Base-by-base conservation (phyloP, 495 filamentous ascomycete species). In the Annulohypoxylon maeteangense region DNA sequence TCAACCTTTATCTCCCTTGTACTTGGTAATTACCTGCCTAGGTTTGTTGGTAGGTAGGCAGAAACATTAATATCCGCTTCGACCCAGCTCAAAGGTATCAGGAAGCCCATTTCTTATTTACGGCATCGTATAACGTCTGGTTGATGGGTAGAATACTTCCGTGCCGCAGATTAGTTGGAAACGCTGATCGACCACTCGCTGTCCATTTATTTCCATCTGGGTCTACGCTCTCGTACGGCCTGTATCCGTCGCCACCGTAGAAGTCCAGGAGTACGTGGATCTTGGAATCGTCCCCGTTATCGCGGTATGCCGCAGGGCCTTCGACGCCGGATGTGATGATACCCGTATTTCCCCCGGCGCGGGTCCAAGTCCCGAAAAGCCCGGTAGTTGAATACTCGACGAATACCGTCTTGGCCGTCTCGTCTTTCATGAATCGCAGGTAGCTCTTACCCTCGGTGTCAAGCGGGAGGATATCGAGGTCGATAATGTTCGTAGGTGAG, bases 381-480 rank as follows among this genome's bases (percentile, higher is more conserved):
- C 85, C 85, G 0, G 70, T 81, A 0, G 79, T 73, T 6, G 80
- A 82, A 18, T 79, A 78, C 60, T 87, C 83, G 47, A 78, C 75
- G 67, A 85, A 87, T 27, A 86, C 85, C 3, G 79, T 84, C 61
- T 84, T 86, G 6, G 74, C 75, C 1, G 82, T 77, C 63, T 87
- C 85, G 75, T 87, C 83, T 59, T 86, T 87, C 79, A 86, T 82
- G 68, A 86, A 87, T 12, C 84, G 78, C 22, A 84, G 67, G 48
- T 82, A 86, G 55, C 67, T 77, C 40, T 77, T 65, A 4, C 71
- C 64, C 47, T 77, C 70, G 6, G 55, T 75, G 32, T 74, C 74
- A 22, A 82, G 68, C 0, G 81, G 78, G 7, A 84, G 73, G 67
- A 82, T 76, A 63, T 76, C 78, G 0, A 84, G 75, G 67, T 82